Evolutionary conservation across 2,329 filamentous ascomycete species (phyloP).

Genomic region (Paecilomyces sp.): DNA sequence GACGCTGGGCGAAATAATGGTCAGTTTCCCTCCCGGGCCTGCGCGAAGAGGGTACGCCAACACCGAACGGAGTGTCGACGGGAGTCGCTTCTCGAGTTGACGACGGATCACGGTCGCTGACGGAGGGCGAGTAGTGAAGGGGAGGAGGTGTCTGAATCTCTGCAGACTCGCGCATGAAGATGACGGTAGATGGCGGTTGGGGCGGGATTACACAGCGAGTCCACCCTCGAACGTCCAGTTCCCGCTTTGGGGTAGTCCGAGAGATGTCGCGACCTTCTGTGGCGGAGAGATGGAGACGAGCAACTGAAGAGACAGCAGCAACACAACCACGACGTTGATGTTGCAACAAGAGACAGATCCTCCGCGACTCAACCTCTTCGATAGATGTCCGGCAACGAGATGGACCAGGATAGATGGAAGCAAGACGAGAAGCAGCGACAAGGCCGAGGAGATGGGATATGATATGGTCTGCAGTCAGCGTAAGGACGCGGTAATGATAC

Average conservation of each 20-base stretch:
- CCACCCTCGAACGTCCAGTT: slow-evolving; percentile 28
- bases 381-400: background rate
- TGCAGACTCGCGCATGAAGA: slow-evolving; percentile 48
- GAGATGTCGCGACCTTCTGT: slow-evolving; percentile 1
- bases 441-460: background rate
- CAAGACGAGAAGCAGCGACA: background rate
- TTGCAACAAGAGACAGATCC: background rate
- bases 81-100: slow-evolving; percentile 45
- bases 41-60: slow-evolving; percentile 36
- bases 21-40: slow-evolving; percentile 37
- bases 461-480: background rate
- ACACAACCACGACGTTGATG: background rate
- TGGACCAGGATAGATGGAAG: background rate
- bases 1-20: slow-evolving; percentile 39
- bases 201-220: slow-evolving; percentile 21
- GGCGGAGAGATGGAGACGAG: background rate
- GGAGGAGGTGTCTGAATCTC: slow-evolving; percentile 44
- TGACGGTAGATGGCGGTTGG: slow-evolving; percentile 21
- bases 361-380: background rate
- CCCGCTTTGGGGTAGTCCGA: slow-evolving; percentile 18
- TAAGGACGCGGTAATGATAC: slow-evolving; percentile 1
- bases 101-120: slow-evolving; percentile 40
- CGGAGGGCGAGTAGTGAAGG: slow-evolving; percentile 44
- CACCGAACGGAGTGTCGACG: slow-evolving; percentile 43
- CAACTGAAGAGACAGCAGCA: background rate